These are phyloP conservation scores for Avicennia marina DNA, from an alignment of 257 asterid genomes.

Conservation along the genomic window DNA sequence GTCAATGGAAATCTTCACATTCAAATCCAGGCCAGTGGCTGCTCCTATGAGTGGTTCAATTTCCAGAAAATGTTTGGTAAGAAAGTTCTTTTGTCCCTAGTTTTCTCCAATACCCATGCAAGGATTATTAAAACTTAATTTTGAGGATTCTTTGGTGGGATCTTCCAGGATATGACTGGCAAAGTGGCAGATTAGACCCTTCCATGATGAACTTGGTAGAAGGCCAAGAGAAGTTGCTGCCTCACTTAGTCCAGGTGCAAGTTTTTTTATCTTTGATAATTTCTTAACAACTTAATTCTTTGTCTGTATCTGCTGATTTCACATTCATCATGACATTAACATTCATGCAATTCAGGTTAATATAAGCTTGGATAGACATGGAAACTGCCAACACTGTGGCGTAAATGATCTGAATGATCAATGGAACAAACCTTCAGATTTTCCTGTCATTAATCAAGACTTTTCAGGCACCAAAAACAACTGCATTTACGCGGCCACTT, in stretches of 20 bases:
- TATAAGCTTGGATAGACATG: conserved; percentile 46
- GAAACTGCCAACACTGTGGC: conserved; percentile 40
- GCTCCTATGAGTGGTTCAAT: conserved; percentile 95
- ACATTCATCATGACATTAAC: too few relatives aligned
- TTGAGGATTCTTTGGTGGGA: too few relatives aligned
- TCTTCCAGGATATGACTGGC: conserved; percentile 87
- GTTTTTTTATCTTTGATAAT: too few relatives aligned
- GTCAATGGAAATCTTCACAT: conserved; percentile 41
- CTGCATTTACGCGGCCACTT: conserved; percentile 72
- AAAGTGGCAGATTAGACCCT: conserved; percentile 84
- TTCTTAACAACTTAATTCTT: too few relatives aligned
- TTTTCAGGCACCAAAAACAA: conserved; percentile 49
- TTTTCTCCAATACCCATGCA: too few relatives aligned
- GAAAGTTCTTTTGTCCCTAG: too few relatives aligned
- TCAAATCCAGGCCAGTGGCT: conserved; percentile 79
- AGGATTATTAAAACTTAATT: too few relatives aligned
- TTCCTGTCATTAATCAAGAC: conserved; percentile 76
- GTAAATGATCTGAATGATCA: conserved; percentile 41
- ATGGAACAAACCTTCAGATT: conserved; percentile 80
- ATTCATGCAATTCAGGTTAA: too few relatives aligned
- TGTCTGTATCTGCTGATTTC: too few relatives aligned
- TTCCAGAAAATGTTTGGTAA: conserved; percentile 97
- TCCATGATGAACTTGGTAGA: conserved; percentile 67
- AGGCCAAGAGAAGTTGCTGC: conserved; percentile 65
- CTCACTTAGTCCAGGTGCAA: conserved; percentile 84